A percentile compares a stretch with the other conserved stretches of the same genome.
Conservation (phyloP, 2,329 filamentous ascomycete species). For the Fusarium acutatum region DNA sequence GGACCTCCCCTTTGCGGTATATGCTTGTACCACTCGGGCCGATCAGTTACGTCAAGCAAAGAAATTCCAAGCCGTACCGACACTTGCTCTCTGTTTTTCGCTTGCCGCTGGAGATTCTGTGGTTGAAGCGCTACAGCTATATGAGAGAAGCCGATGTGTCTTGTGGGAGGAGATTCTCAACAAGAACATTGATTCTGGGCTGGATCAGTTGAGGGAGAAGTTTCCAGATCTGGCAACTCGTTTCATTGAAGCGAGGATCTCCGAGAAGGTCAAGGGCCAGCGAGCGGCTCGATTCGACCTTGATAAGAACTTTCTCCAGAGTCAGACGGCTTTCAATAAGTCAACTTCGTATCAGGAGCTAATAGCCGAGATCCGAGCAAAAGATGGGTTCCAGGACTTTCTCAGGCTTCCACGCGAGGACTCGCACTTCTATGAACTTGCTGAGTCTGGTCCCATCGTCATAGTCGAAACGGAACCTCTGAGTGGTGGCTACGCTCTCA, state of each 20-base stretch:
- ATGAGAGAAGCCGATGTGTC: neutral
- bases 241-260: neutral
- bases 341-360: neutral
- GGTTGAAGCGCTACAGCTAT: neutral
- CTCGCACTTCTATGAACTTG: neutral
- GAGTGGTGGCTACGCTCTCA: neutral
- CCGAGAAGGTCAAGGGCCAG: neutral
- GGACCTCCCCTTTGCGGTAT: neutral
- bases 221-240: neutral
- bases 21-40: neutral
- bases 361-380: neutral
- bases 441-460: neutral
- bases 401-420: neutral
- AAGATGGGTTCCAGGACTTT: neutral
- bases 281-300: accelerated
- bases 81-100: neutral
- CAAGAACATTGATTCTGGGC: neutral
- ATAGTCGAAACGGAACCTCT: neutral
- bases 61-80: neutral
- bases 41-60: neutral
- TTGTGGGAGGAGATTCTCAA: neutral
- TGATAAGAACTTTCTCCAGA: neutral
- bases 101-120: neutral
- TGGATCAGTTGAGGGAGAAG: neutral
- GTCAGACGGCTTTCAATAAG: neutral